Percentiles rank a stretch among this genome's conserved stretches.
Conservation (phyloP, 805 yeast genomes). For the Saitoella complicata region DNA sequence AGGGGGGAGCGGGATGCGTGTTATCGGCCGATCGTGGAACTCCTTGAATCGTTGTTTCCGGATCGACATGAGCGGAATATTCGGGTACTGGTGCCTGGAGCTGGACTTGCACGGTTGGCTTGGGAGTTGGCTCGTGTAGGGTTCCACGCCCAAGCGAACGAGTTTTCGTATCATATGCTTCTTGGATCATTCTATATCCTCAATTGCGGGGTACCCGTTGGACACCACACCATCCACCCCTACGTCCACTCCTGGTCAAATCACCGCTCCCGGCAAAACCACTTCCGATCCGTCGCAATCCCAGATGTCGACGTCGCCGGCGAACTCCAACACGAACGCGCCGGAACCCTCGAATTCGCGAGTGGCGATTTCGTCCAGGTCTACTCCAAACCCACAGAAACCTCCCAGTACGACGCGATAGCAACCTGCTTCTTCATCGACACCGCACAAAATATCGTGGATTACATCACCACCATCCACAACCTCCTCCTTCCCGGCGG, state of each 20-base stretch:
- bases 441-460: conserved; percentile 75
- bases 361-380: conserved; percentile 54
- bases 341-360: conserved; percentile 4
- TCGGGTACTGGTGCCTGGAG: conserved; percentile 59
- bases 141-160: conserved; percentile 51
- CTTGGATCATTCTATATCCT: conserved; percentile 28
- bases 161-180: conserved; percentile 62
- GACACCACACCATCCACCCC: conserved; percentile 18
- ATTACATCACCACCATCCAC: conserved; percentile 53
- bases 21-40: conserved; percentile 32
- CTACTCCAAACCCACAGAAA: conserved; percentile 17
- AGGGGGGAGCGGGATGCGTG: conserved; percentile 38
- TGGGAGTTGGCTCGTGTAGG: conserved; percentile 29
- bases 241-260: conserved; percentile 53
- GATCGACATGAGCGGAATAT: conserved; percentile 6
- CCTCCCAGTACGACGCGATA: conserved; percentile 24
- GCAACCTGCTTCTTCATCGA: conserved; percentile 62
- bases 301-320: conserved; percentile 22
- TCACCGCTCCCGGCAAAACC: conserved; percentile 33
- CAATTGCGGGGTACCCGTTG: neutral
- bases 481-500: conserved; percentile 33
- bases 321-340: conserved; percentile 3
- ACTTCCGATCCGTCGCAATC: conserved; percentile 29
- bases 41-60: conserved; percentile 24
- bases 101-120: conserved; percentile 70